Evolutionary conservation across 2,329 filamentous ascomycete species (phyloP).

Genomic region (Dactylellina leptospora): DNA sequence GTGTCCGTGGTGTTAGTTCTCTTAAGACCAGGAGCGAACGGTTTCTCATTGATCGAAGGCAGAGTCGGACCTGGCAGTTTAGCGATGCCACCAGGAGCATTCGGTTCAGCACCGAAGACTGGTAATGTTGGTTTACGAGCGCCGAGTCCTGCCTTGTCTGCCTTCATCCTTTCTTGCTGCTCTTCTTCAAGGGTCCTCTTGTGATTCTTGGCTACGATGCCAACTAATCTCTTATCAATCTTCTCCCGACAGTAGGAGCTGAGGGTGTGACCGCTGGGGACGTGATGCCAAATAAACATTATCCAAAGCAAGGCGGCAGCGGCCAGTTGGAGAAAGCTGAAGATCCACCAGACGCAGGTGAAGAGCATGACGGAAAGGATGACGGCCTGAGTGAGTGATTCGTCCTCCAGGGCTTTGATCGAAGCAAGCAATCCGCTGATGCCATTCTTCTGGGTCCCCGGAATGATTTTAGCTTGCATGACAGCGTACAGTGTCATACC

Average conservation of each 20-base stretch:
- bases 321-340: slow-evolving; percentile 78
- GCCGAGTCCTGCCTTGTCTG: slow-evolving; percentile 32
- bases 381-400: slow-evolving; percentile 76
- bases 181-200: slow-evolving; percentile 87
- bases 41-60: slow-evolving; percentile 37
- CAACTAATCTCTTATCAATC: slow-evolving; percentile 82
- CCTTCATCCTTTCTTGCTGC: slow-evolving; percentile 49
- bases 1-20: slow-evolving; percentile 50
- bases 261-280: slow-evolving; percentile 80
- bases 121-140: slow-evolving; percentile 45
- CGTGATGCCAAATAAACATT: slow-evolving; percentile 90
- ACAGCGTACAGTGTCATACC: slow-evolving; percentile 87
- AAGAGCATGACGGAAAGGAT: slow-evolving; percentile 81
- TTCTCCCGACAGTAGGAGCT: slow-evolving; percentile 89
- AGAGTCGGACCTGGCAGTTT: slow-evolving; percentile 19
- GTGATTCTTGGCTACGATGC: slow-evolving; percentile 85
- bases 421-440: slow-evolving; percentile 51
- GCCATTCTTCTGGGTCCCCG: slow-evolving; percentile 65
- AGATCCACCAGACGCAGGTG: slow-evolving; percentile 85
- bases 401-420: slow-evolving; percentile 70
- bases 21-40: slow-evolving; percentile 29
- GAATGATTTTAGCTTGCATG: slow-evolving; percentile 77
- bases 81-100: slow-evolving; percentile 9
- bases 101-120: slow-evolving; percentile 8
- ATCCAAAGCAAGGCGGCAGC: slow-evolving; percentile 80